These are phyloP conservation scores for Isatis tinctoria DNA, from an alignment of 345 rosid genomes.

Conservation along the genomic window DNA sequence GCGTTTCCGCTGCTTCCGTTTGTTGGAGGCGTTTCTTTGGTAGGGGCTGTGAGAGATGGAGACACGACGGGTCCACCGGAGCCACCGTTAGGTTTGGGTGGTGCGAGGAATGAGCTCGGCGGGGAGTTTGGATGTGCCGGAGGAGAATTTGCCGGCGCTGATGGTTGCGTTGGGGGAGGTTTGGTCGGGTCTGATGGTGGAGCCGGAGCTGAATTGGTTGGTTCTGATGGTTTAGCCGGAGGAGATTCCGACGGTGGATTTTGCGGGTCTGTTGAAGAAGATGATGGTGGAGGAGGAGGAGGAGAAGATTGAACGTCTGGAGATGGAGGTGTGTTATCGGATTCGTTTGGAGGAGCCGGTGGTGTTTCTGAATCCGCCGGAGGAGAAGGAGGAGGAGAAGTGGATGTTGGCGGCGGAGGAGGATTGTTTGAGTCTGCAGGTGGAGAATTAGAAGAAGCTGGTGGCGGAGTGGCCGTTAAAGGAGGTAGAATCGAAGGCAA, in stretches of 20 bases:
- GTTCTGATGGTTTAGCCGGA: conserved; percentile 23
- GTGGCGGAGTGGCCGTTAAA: neutral
- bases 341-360: conserved; percentile 24
- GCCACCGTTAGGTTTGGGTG: neutral
- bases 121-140: conserved; percentile 5
- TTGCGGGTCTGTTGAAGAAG: conserved; percentile 9
- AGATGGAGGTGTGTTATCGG: conserved; percentile 15
- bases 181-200: conserved; percentile 31
- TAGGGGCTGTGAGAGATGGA: conserved; percentile 17
- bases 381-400: conserved; percentile 31
- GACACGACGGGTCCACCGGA: conserved; percentile 14
- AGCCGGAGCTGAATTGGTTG: conserved; percentile 16
- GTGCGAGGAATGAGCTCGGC: neutral
- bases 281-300: conserved; percentile 24
- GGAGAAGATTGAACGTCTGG: conserved; percentile 10
- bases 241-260: conserved; percentile 19
- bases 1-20: neutral
- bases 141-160: conserved; percentile 17
- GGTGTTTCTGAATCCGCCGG: conserved; percentile 21
- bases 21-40: conserved; percentile 2
- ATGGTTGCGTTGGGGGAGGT: conserved; percentile 23
- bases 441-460: conserved; percentile 15
- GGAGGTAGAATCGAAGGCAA: conserved; percentile 19
- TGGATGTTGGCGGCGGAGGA: conserved; percentile 31
- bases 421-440: conserved; percentile 8